Conservation (phyloP, 2,329 filamentous ascomycete genomes). For the Pseudocercospora pini-densiflorae region DNA sequence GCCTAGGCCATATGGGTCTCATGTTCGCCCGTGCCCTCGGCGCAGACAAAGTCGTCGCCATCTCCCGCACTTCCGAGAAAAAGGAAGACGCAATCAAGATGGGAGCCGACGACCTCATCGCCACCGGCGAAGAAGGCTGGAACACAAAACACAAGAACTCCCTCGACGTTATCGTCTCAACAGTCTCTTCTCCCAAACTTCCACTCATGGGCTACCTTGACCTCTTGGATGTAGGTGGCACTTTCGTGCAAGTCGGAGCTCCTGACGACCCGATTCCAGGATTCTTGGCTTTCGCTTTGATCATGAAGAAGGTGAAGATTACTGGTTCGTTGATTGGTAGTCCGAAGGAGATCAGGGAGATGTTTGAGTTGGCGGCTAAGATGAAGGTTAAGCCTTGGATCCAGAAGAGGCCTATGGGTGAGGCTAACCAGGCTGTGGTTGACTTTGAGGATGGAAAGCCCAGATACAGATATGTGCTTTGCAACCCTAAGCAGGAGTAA, state of each 20-base stretch:
- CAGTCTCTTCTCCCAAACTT: slow-evolving; percentile 64
- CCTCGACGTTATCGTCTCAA: slow-evolving; percentile 64
- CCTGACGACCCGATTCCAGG: slow-evolving; percentile 63
- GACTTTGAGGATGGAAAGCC: slow-evolving; percentile 63
- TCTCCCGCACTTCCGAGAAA: slow-evolving; percentile 65
- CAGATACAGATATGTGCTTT: slow-evolving; percentile 44
- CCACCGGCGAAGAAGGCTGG: slow-evolving; percentile 65
- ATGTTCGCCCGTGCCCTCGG: slow-evolving; percentile 73
- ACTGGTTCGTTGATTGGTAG: slow-evolving; percentile 54
- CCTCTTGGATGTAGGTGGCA: slow-evolving; percentile 64
- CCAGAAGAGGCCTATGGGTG: slow-evolving; percentile 63
- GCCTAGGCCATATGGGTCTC: slow-evolving; percentile 65
- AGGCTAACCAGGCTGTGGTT: slow-evolving; percentile 61
- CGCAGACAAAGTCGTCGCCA: slow-evolving; percentile 69
- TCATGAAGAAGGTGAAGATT: slow-evolving; percentile 58
- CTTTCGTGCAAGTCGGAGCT: slow-evolving; percentile 67
- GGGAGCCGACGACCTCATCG: slow-evolving; percentile 63
- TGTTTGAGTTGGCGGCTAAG: slow-evolving; percentile 64
- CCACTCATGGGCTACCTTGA: slow-evolving; percentile 65
- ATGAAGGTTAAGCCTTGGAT: slow-evolving; percentile 65
- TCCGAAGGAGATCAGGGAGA: slow-evolving; percentile 63
- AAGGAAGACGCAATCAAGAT: slow-evolving; percentile 63
- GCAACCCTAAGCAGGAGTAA: slow-evolving; percentile 19
- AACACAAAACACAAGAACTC: slow-evolving; percentile 55
- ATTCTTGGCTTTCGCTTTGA: slow-evolving; percentile 62